Base-by-base conservation (phyloP, 306 rosid genomes). In the Coriaria nepalensis region DNA sequence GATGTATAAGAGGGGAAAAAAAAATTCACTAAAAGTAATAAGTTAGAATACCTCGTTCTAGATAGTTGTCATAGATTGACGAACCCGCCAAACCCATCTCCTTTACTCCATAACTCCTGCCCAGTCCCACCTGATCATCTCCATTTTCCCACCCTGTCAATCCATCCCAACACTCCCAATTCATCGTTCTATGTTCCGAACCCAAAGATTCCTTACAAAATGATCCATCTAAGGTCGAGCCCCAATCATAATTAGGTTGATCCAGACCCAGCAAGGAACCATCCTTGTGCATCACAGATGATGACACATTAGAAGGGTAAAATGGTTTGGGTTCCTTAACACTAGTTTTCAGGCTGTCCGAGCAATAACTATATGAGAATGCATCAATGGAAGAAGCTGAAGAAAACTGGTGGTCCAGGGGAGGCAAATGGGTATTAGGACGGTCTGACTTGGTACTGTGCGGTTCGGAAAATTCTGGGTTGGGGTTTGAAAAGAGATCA, bases 291-390 rank as follows among this genome's bases (percentile, higher is more conserved):
- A 20, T 73, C 12, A 40, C 9, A 9, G 74, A 39, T 33, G 84
- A 40, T 4, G 82, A 43, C 37, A 50, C 42, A 60, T 64, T 71
- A 0, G 88, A 47, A 38, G 83, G 74, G 41, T 70, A 66, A 50
- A 69, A 85, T 0, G 73, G 72, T 46, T 68, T 72, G 14, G 69
- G 67, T 61, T 75, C 75, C 58, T 59, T 66, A 55, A 59, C 32
- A 56, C 61, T 63, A 29, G 86, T 50, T 45, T 61, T 64, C 9
- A 57, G 9, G 35, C 49, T 40, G 40, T 68, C 68, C 10, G 68
- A 58, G 54, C 49, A 41, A 33, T 61, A 72, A 37, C 49, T 70
- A 58, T 55, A 66, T 10, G 55, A 7, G 41, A 60, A 66, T 10
- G 61, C 49, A 45, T 58, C 71, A 10, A 63, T 34, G 10, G 78